Evolutionary conservation across 2,329 filamentous ascomycete genomes (phyloP).

Genomic region (Fusarium sp.): DNA sequence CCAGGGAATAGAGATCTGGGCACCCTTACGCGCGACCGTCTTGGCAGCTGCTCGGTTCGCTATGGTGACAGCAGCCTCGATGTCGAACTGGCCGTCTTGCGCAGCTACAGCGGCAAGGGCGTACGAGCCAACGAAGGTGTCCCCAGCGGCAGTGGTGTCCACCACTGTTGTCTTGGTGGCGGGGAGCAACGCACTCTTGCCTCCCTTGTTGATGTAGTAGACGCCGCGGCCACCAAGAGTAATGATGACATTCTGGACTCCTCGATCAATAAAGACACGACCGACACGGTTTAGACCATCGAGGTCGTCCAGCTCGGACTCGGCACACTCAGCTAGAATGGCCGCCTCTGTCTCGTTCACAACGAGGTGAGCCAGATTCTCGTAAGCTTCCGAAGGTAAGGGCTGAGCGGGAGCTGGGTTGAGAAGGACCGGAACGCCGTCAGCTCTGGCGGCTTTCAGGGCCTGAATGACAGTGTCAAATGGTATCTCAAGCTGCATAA

Average conservation of each 20-base stretch:
- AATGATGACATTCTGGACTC: conserved; percentile 84
- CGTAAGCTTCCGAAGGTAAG: conserved; percentile 77
- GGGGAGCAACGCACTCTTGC: conserved; percentile 65
- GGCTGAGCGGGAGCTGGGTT: conserved; percentile 87
- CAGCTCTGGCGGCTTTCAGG: conserved; percentile 65
- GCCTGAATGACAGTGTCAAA: conserved; percentile 75
- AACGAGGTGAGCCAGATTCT: conserved; percentile 81
- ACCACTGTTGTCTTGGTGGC: conserved; percentile 83
- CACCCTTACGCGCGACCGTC: conserved; percentile 61
- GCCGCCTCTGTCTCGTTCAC: conserved; percentile 93
- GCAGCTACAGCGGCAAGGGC: conserved; percentile 78
- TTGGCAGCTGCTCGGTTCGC: conserved; percentile 65
- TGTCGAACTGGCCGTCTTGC: conserved; percentile 60
- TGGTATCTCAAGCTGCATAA: conserved; percentile 86
- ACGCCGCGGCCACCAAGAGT: conserved; percentile 89
- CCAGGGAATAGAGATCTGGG: conserved; percentile 62
- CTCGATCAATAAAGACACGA: conserved; percentile 74
- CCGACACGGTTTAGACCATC: conserved; percentile 65
- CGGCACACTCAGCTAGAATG: conserved; percentile 73
- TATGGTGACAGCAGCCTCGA: conserved; percentile 71
- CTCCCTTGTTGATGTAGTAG: conserved; percentile 70
- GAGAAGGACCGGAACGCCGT: conserved; percentile 77
- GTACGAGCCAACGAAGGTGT: conserved; percentile 94
- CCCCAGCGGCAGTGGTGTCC: conserved; percentile 94
- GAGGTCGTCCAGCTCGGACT: conserved; percentile 64